phyloP scores from a whole-genome alignment of 1,284 basidiomycete species.

The Fomitiporia mediterranea region DNA sequence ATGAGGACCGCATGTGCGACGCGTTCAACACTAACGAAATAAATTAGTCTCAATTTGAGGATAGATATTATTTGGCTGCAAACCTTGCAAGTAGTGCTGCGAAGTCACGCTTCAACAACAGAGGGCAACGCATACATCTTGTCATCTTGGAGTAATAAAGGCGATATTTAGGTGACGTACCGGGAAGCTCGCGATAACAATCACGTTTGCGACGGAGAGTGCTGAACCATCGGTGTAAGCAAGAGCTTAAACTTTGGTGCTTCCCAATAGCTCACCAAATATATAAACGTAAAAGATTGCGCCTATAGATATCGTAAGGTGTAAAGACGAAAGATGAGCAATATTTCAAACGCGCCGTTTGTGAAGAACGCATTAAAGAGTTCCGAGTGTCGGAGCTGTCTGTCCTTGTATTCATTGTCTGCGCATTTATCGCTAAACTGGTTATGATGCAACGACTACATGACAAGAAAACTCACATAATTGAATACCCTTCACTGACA shows the following conservation, averaged over 20 bases:
- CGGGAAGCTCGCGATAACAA: background rate
- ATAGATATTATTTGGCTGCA: too few species aligned
- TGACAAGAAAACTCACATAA: background rate
- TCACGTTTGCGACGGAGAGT: background rate
- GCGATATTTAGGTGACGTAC: too few species aligned
- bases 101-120: too few species aligned
- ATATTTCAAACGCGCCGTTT: too few species aligned
- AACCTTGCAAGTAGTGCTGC: background rate
- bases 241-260: too few species aligned
- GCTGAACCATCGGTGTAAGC: background rate
- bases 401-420: background rate
- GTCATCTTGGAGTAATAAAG: too few species aligned
- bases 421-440: too few species aligned
- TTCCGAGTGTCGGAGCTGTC: background rate
- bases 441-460: too few species aligned
- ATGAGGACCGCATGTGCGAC: background rate
- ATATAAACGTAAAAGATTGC: conserved; percentile 3
- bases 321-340: too few species aligned
- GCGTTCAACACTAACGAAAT: background rate
- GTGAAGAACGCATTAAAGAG: background rate
- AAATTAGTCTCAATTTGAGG: too few species aligned
- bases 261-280: background rate
- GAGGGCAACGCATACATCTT: too few species aligned
- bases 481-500: background rate
- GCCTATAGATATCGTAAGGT: too few species aligned